A percentile compares a stretch with the other conserved stretches of the same genome.
Conservation (phyloP, 192 early-diverging fungal species). For the Rhizophagus clarus region DNA sequence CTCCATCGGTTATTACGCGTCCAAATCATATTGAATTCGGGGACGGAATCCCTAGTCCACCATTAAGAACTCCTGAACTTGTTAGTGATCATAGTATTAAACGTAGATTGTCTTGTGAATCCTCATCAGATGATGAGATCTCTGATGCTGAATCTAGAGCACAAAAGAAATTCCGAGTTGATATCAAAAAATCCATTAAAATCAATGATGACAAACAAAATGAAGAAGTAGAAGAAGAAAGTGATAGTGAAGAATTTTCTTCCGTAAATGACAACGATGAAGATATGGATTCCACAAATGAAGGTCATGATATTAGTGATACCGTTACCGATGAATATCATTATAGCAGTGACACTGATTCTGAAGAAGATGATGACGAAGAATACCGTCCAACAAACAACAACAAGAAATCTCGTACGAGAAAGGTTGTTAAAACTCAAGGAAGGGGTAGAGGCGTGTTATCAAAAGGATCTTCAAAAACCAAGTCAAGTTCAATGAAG, state of each 20-base stretch:
- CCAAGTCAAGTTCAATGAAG: background rate
- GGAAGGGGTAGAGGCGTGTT: background rate
- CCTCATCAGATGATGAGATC: background rate
- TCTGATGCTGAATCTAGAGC: conserved; percentile 11
- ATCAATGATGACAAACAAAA: background rate
- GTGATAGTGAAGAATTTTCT: background rate
- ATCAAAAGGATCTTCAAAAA: background rate
- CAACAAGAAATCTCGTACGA: background rate
- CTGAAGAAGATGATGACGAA: conserved; percentile 14
- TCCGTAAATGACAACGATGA: background rate
- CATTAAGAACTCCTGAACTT: conserved; percentile 21
- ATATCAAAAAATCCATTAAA: background rate
- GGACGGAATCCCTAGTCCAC: conserved; percentile 2
- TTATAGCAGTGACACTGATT: background rate
- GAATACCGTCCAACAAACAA: conserved; percentile 21
- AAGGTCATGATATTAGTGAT: background rate
- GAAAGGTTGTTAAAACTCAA: background rate
- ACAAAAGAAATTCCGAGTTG: background rate
- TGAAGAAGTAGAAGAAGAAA: background rate
- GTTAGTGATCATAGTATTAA: conserved; percentile 20
- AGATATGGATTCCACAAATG: background rate
- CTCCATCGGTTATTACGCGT: background rate
- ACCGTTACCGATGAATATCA: conserved; percentile 16
- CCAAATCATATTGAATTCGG: conserved; percentile 17
- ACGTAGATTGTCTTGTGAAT: conserved; percentile 3